These are phyloP conservation scores for Lithospermum erythrorhizon DNA, from an alignment of 257 asterid species.

Conservation along the genomic window DNA sequence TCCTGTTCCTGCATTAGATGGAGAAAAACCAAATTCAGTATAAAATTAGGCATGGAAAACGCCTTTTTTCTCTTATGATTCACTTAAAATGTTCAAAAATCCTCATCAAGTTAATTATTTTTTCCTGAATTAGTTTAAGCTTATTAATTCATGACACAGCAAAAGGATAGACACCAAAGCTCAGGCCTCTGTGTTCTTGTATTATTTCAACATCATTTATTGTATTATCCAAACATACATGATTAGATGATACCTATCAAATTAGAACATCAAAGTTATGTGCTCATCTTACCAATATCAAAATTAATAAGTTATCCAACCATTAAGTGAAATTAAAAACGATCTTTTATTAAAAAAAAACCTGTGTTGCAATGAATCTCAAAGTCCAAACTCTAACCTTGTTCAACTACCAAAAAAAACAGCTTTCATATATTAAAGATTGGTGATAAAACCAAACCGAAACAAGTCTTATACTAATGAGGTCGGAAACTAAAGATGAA, in stretches of 20 bases:
- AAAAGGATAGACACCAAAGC: background rate
- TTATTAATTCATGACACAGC: background rate
- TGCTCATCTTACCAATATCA: background rate
- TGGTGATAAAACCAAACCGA: background rate
- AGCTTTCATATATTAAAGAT: background rate
- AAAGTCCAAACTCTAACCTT: too few species aligned
- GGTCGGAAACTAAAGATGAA: too few species aligned
- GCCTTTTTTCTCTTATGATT: too few species aligned
- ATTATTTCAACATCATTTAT: background rate
- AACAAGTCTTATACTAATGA: too few species aligned
- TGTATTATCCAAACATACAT: too few species aligned
- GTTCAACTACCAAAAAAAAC: background rate
- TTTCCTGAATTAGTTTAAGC: too few species aligned
- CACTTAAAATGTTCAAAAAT: too few species aligned
- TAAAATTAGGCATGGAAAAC: background rate
- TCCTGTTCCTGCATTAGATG: constrained; percentile 48
- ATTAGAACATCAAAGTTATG: background rate
- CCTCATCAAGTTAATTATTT: too few species aligned
- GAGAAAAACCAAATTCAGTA: background rate
- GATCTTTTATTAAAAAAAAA: too few species aligned
- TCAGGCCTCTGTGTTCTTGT: background rate
- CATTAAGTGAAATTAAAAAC: too few species aligned
- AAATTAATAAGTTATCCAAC: too few species aligned
- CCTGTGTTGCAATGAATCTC: too few species aligned
- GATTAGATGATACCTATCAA: background rate